Base-by-base conservation (phyloP, 352 stramenopile genomes). In the Albugo candida region DNA sequence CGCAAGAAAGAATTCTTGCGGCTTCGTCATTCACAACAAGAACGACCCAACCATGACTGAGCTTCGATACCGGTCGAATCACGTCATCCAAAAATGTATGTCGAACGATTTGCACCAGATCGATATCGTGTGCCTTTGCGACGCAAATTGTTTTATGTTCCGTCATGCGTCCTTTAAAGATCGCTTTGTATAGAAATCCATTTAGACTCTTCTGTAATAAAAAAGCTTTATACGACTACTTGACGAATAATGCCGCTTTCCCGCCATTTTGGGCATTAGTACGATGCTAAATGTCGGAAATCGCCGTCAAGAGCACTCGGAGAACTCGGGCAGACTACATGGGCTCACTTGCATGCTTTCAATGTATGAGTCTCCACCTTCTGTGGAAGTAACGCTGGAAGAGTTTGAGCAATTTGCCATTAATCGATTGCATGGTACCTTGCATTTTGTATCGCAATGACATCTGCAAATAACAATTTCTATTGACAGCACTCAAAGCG, bases 331-430 rank as follows among this genome's bases (percentile, higher is more conserved):
- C 1, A 31, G 24, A 31, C 8, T 8, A 8, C 55, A 57, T 35
- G 54, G 65, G 39, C 59, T 60, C 17, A 46, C 67, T 27, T 74
- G 72, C 41, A 86, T 83, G 64, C 65, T 95, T 47, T 92, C 78
- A 45, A 78, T 98, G 59, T 99, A 98, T 63, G 77, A 83, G 14
- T 74, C 95, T 44, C 72, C 92, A 48, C 95, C 94, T 16, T 64
- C 80, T 38, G 75, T 95, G 12, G 94, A 98, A 63, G 73, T 98
- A 38, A 97, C 82, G 54, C 63, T 99, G 34, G 93, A 98, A 59
- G 86, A 98, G 56, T 99, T 98, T 76, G 94, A 99, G 64, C 75
- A 95, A 44, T 96, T 96, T 61, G 92, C 95, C 4, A 89, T 99
- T 43, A 91, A 98, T 53, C 68, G 95, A 3, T 68, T 99, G 57